phyloP scores from a whole-genome alignment of 768 basidiomycete species.

The Chiua virens region DNA sequence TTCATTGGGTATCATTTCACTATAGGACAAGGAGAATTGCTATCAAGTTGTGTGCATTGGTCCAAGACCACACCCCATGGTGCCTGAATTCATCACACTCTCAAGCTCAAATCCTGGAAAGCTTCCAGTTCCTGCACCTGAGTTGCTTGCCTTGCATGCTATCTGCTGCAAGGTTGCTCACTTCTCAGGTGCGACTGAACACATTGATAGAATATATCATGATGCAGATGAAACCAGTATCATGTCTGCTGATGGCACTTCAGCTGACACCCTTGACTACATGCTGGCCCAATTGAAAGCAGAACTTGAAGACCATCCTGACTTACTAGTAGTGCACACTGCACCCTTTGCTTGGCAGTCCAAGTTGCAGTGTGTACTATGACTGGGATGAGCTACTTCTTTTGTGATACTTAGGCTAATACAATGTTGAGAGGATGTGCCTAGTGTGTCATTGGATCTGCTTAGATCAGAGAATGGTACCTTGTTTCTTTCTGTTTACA shows the following conservation, averaged over 20 bases:
- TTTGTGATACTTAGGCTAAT: no score
- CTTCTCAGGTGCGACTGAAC: constrained; percentile 20
- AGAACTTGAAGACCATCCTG: no score
- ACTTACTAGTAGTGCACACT: no score
- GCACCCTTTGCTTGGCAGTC: no score
- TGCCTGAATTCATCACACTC: constrained; percentile 2
- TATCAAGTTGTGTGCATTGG: constrained; percentile 6
- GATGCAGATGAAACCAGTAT: constrained; percentile 1
- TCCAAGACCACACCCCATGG: background rate
- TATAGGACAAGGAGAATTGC: background rate
- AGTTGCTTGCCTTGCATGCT: constrained; percentile 21
- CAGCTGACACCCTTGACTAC: no score
- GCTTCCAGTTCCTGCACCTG: constrained; percentile 12
- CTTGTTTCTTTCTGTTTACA: no score
- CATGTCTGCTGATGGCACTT: background rate
- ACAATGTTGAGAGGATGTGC: no score
- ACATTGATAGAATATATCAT: constrained; percentile 12
- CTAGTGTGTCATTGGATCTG: no score
- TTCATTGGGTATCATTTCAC: background rate
- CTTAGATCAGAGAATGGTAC: no score
- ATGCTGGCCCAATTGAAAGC: no score
- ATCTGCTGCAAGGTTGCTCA: constrained; percentile 27
- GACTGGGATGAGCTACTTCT: no score
- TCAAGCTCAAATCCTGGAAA: background rate
- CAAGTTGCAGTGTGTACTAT: no score